Evolutionary conservation across 2,329 filamentous ascomycete species (phyloP).

Genomic region (Hirsutella rhossiliensis): DNA sequence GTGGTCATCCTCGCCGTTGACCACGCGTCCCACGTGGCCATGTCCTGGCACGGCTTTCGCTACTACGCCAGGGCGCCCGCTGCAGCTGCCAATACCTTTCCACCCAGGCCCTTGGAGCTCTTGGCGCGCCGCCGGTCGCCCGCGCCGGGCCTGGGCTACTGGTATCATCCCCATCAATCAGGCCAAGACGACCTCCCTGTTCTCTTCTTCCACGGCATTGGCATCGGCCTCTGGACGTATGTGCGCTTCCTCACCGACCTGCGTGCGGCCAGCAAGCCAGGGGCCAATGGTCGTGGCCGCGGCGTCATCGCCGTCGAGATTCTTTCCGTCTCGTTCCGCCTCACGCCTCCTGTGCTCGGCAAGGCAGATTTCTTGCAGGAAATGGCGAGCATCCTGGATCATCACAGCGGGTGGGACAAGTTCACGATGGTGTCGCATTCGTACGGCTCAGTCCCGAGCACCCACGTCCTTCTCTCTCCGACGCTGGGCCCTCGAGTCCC

Average conservation of each 20-base stretch:
- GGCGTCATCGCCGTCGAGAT: conserved; percentile 53
- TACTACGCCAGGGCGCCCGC: conserved; percentile 30
- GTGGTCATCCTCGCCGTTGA: conserved; percentile 42
- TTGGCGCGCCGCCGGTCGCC: conserved; percentile 33
- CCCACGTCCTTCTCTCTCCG: conserved; percentile 44
- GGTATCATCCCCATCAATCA: conserved; percentile 48
- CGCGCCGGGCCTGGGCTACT: conserved; percentile 45
- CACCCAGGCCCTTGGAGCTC: conserved; percentile 40
- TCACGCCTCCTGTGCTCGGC: conserved; percentile 39
- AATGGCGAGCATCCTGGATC: conserved; percentile 42
- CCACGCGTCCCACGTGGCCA: conserved; percentile 30
- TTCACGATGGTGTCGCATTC: conserved; percentile 51
- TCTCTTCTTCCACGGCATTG: conserved; percentile 60
- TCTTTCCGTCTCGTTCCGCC: conserved; percentile 51
- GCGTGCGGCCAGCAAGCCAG: conserved; percentile 16
- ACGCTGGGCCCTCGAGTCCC: conserved; percentile 36
- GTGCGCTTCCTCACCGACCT: conserved; percentile 42
- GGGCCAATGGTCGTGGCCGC: neutral
- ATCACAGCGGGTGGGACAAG: conserved; percentile 45
- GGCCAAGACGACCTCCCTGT: conserved; percentile 35
- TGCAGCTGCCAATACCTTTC: conserved; percentile 33
- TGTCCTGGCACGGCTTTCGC: conserved; percentile 37
- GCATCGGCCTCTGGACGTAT: conserved; percentile 55
- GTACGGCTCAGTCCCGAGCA: conserved; percentile 52
- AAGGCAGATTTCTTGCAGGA: conserved; percentile 42